phyloP scores from a whole-genome alignment of 2,329 filamentous ascomycete genomes.

The Cordyceps cicadae region DNA sequence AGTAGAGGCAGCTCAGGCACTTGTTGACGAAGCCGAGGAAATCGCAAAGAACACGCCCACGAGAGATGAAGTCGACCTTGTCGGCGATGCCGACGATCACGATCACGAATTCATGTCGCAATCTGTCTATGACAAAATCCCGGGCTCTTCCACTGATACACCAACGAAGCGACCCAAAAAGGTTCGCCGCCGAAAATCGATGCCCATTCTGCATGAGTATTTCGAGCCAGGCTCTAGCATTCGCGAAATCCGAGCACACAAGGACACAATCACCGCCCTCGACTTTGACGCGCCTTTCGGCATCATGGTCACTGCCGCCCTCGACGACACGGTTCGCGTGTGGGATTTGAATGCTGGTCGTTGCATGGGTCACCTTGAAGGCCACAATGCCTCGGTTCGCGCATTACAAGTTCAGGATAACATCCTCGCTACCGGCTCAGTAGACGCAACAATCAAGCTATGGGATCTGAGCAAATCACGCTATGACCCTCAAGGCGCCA shows the following conservation, averaged over 20 bases:
- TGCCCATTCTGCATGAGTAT: slow-evolving; percentile 93
- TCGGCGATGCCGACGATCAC: slow-evolving; percentile 41
- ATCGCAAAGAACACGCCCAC: slow-evolving; percentile 44
- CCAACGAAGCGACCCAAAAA: slow-evolving; percentile 41
- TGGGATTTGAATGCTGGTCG: slow-evolving; percentile 94
- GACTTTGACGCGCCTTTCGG: slow-evolving; percentile 98
- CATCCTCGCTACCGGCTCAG: slow-evolving; percentile 85
- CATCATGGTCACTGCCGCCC: slow-evolving; percentile 80
- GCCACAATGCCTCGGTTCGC: slow-evolving; percentile 88
- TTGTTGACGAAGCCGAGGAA: slow-evolving; percentile 51
- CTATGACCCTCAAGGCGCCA: slow-evolving; percentile 63
- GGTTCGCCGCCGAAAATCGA: slow-evolving; percentile 65
- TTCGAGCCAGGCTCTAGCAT: slow-evolving; percentile 85
- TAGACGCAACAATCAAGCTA: slow-evolving; percentile 86
- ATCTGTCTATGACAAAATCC: slow-evolving; percentile 91
- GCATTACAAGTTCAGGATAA: slow-evolving; percentile 93
- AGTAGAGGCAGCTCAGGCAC: slow-evolving; percentile 52
- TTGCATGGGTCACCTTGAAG: slow-evolving; percentile 85
- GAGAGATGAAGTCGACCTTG: slow-evolving; percentile 46
- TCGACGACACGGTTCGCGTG: slow-evolving; percentile 89
- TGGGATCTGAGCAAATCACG: slow-evolving; percentile 91
- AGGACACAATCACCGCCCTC: slow-evolving; percentile 77
- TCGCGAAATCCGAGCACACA: slow-evolving; percentile 79
- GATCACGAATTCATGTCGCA: slow-evolving; percentile 80
- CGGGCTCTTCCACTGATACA: slow-evolving; percentile 43